Conservation (phyloP, 1,139 yeast species). For the Pichia sp. region DNA sequence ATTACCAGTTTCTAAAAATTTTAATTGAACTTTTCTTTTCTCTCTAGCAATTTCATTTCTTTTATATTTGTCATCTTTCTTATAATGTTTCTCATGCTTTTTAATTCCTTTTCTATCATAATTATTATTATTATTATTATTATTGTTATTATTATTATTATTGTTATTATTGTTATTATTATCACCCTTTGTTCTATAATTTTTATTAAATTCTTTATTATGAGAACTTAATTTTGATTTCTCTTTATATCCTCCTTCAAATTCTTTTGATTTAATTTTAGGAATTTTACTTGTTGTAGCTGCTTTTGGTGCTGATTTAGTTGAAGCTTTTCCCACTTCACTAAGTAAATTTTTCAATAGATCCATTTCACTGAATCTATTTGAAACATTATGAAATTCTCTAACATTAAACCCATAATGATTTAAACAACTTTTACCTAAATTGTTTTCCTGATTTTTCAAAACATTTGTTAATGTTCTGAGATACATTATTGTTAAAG, state of each 20-base stretch:
- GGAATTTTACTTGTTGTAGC: background rate
- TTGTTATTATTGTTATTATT: background rate
- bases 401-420: background rate
- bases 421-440: too few relatives aligned
- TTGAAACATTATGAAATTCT: background rate
- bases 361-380: background rate
- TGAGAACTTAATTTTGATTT: too few relatives aligned
- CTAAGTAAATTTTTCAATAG: background rate
- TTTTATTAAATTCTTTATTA: background rate
- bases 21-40: constrained; percentile 1
- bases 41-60: background rate
- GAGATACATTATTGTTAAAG: too few relatives aligned
- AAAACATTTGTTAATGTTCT: background rate
- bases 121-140: background rate
- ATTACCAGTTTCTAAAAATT: constrained; percentile 19
- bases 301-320: background rate
- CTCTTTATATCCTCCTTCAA: too few relatives aligned
- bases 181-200: background rate
- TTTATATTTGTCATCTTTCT: background rate
- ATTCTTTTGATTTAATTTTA: too few relatives aligned
- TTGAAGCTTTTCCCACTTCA: background rate
- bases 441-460: too few relatives aligned
- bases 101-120: background rate
- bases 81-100: background rate
- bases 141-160: background rate